Percentiles rank a stretch among this genome's conserved stretches.
phyloP scores from a whole-genome alignment of 805 yeast species.

The Lipomyces sp. region DNA sequence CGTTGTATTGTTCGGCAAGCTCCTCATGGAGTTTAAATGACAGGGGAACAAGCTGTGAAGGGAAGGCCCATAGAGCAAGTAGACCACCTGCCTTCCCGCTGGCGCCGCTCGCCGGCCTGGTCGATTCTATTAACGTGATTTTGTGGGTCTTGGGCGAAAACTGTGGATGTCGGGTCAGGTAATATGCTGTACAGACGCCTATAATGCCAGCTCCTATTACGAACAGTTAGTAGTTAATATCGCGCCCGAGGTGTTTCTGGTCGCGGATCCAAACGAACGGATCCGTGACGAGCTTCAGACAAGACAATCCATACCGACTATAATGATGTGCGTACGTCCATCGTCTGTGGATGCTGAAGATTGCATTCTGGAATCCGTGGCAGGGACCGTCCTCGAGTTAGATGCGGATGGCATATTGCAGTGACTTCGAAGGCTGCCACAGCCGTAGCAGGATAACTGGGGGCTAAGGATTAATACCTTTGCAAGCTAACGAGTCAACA shows the following conservation, averaged over 20 bases:
- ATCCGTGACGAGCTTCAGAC: not conserved
- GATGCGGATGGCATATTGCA: slow-evolving; percentile 14
- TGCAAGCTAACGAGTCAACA: not conserved
- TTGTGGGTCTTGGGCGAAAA: slow-evolving; percentile 75
- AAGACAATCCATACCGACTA: slow-evolving; percentile 60
- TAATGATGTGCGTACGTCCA: slow-evolving; percentile 62
- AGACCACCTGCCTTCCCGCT: slow-evolving; percentile 97
- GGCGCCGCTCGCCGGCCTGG: slow-evolving; percentile 96
- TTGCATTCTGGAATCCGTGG: slow-evolving; percentile 9
- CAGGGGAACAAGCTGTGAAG: slow-evolving; percentile 88
- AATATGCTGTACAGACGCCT: slow-evolving; percentile 94
- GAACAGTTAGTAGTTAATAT: not conserved
- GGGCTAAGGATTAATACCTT: not conserved
- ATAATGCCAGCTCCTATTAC: slow-evolving; percentile 78
- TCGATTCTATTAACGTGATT: slow-evolving; percentile 84
- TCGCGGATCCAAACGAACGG: not conserved
- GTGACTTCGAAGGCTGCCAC: not conserved
- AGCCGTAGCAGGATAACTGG: not conserved
- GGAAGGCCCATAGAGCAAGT: slow-evolving; percentile 95
- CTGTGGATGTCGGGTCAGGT: slow-evolving; percentile 78
- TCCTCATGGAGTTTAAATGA: slow-evolving; percentile 86
- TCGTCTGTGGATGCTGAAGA: slow-evolving; percentile 18
- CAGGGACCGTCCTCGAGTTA: slow-evolving; percentile 14
- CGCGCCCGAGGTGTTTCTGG: no score
- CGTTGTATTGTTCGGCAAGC: slow-evolving; percentile 74